Evolutionary conservation across 768 basidiomycete species (phyloP).

Genomic region (Sutorius australiensis): DNA sequence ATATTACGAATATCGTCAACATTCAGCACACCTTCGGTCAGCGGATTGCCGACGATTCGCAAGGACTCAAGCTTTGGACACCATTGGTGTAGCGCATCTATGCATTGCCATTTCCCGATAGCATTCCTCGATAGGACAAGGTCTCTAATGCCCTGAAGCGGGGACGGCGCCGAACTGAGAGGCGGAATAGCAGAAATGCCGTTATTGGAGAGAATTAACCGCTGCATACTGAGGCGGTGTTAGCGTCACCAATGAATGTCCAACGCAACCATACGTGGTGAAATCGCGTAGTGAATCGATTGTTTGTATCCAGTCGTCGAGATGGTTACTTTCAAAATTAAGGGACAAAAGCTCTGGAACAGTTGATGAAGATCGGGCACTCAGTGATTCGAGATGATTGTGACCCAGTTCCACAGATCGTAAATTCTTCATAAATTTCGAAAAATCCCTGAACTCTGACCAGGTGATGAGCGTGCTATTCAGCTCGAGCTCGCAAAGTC

Average conservation of each 20-base stretch:
- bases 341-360: conserved; percentile 42
- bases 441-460: conserved; percentile 56
- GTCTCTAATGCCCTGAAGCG: conserved; percentile 43
- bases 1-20: not conserved
- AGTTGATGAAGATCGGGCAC: conserved; percentile 7
- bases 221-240: conserved; percentile 45
- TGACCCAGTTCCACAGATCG: conserved; percentile 64
- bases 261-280: conserved; percentile 36
- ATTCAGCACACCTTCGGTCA: conserved; percentile 48
- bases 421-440: conserved; percentile 51
- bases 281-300: conserved; percentile 43
- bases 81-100: conserved; percentile 68
- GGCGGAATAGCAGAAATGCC: conserved; percentile 46
- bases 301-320: conserved; percentile 53
- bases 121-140: conserved; percentile 63
- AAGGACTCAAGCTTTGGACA: conserved; percentile 63
- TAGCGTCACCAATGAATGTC: conserved; percentile 1
- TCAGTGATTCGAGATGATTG: conserved; percentile 49
- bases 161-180: conserved; percentile 11
- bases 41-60: conserved; percentile 58
- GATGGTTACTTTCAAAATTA: conserved; percentile 69
- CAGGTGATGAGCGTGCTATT: conserved; percentile 72
- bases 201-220: conserved; percentile 67
- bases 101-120: conserved; percentile 53
- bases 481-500: conserved; percentile 64